These are phyloP conservation scores for Triglochin maritima DNA, from an alignment of 106 monocot species.

Conservation along the genomic window DNA sequence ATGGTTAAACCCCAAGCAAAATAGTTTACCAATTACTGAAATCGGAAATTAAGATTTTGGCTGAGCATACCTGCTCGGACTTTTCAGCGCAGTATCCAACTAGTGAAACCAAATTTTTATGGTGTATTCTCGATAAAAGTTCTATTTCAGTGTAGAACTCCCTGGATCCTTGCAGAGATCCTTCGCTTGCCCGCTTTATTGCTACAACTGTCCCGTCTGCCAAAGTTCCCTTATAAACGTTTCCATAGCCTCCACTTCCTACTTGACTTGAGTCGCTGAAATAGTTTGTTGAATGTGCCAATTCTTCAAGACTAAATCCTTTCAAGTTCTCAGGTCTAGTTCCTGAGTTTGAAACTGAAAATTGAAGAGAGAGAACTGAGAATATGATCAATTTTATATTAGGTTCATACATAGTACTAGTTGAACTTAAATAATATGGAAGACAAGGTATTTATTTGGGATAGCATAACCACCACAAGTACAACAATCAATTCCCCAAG, in stretches of 20 bases:
- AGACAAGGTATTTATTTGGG: no score
- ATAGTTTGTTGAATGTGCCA: slow-evolving; percentile 43
- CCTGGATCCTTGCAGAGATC: slow-evolving; percentile 64
- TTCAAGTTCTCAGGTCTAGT: slow-evolving; percentile 51
- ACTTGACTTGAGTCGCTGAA: slow-evolving; percentile 45
- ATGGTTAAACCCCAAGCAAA: no score
- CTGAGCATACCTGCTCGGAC: slow-evolving; percentile 50
- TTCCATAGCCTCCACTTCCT: slow-evolving; percentile 74
- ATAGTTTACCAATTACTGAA: not conserved
- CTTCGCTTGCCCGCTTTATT: slow-evolving; percentile 65
- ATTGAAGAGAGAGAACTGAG: not conserved
- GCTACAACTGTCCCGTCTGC: slow-evolving; percentile 57
- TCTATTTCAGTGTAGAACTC: slow-evolving; percentile 72
- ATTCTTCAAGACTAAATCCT: slow-evolving; percentile 50
- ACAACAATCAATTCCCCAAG: no score
- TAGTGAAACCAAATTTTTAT: slow-evolving; percentile 21
- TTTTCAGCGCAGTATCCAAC: slow-evolving; percentile 55
- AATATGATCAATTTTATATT: not conserved
- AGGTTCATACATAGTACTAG: not conserved
- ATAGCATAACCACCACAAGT: no score
- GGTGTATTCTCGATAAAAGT: slow-evolving; percentile 18
- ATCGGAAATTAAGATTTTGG: not conserved
- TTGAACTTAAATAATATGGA: no score
- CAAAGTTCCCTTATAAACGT: slow-evolving; percentile 61
- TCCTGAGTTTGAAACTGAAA: slow-evolving; percentile 8